Conservation (phyloP, 1,284 basidiomycete genomes). For the Cystobasidium sp. region DNA sequence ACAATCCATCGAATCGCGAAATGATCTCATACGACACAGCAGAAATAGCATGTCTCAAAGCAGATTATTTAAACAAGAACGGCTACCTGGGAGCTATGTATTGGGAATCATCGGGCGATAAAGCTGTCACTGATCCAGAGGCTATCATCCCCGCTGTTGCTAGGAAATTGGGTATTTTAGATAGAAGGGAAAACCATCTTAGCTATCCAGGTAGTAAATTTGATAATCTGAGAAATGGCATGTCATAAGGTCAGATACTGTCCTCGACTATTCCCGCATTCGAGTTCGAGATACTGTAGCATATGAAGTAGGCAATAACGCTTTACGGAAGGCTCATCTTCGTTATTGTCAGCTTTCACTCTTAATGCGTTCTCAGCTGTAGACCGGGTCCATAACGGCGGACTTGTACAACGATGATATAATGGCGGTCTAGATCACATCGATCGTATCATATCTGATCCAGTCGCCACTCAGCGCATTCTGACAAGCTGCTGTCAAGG, state of each 20-base stretch:
- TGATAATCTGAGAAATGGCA: constrained; percentile 57
- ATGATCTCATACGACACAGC: constrained; percentile 81
- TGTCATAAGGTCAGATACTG: constrained; percentile 32
- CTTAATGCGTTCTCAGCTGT: too few species aligned
- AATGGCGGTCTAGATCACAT: too few species aligned
- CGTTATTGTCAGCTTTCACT: too few species aligned
- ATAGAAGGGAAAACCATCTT: constrained; percentile 71
- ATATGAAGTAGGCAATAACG: too few species aligned
- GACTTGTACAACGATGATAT: too few species aligned
- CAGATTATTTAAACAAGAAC: constrained; percentile 67
- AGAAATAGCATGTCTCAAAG: constrained; percentile 72
- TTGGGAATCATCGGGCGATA: constrained; percentile 58
- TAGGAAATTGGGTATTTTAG: constrained; percentile 50
- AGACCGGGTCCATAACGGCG: too few species aligned
- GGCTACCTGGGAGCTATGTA: constrained; percentile 51
- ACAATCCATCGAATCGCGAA: constrained; percentile 65
- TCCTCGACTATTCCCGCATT: too few species aligned
- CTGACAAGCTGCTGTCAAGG: too few species aligned
- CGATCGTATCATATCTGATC: too few species aligned
- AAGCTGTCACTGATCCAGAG: constrained; percentile 6
- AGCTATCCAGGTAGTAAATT: constrained; percentile 60
- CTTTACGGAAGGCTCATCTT: too few species aligned
- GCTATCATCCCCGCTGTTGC: constrained; percentile 49
- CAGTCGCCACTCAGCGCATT: too few species aligned
- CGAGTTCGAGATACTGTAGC: too few species aligned